These are phyloP conservation scores for Coleophoma cylindrospora DNA, from an alignment of 2,329 filamentous ascomycete species.

Conservation along the genomic window DNA sequence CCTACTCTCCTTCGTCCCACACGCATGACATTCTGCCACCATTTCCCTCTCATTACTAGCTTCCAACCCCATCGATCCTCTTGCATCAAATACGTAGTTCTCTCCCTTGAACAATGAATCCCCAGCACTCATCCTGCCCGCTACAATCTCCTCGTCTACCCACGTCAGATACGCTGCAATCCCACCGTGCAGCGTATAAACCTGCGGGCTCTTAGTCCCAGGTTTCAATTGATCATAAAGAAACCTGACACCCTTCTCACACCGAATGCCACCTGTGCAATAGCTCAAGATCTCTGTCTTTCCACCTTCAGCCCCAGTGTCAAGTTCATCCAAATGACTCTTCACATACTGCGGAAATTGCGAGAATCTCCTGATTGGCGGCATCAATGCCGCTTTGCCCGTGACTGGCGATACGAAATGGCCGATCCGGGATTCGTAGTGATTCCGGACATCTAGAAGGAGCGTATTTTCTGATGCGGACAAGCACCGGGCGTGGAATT, in stretches of 20 bases:
- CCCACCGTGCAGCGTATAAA: conserved; percentile 25
- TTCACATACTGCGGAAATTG: conserved; percentile 27
- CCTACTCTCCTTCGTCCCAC: conserved; percentile 14
- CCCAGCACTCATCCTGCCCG: conserved; percentile 16
- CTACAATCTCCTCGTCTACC: conserved; percentile 26
- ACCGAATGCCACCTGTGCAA: conserved; percentile 28
- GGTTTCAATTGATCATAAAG: conserved; percentile 18
- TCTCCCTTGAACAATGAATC: conserved; percentile 25
- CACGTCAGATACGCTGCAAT: conserved; percentile 26
- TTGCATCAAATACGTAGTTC: conserved; percentile 29
- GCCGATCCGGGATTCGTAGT: conserved; percentile 28
- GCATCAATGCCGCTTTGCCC: conserved; percentile 20
- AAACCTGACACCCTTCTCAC: conserved; percentile 26
- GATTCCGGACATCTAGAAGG: conserved; percentile 26
- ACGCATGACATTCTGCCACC: conserved; percentile 25
- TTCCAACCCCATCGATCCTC: conserved; percentile 21
- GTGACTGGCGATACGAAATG: conserved; percentile 24
- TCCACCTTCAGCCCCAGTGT: background rate
- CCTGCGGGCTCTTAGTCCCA: conserved; percentile 7
- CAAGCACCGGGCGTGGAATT: conserved; percentile 22
- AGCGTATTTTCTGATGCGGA: conserved; percentile 5
- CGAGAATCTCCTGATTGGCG: conserved; percentile 24
- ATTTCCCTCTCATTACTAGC: conserved; percentile 6
- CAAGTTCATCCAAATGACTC: conserved; percentile 9
- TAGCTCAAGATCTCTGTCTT: conserved; percentile 22